Percentiles rank a stretch among this genome's conserved stretches.
phyloP scores from a whole-genome alignment of 2,329 filamentous ascomycete genomes.

The Paracamarosporium sp. region DNA sequence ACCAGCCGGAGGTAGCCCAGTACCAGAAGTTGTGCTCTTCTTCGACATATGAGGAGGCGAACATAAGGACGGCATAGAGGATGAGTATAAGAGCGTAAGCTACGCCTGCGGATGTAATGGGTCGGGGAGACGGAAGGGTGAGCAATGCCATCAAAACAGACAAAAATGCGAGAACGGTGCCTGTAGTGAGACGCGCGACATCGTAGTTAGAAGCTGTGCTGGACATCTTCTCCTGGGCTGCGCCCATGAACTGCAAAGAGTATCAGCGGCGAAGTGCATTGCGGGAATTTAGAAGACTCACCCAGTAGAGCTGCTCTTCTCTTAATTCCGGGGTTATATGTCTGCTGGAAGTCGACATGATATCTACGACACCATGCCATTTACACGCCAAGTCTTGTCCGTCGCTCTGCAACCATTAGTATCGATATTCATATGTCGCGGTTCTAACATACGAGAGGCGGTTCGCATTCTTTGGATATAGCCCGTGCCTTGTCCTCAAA shows the following conservation, averaged over 20 bases:
- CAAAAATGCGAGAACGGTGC: constrained; percentile 52
- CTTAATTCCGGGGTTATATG: constrained; percentile 11
- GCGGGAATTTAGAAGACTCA: constrained; percentile 29
- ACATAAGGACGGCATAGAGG: constrained; percentile 87
- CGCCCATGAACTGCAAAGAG: constrained; percentile 64
- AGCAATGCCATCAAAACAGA: constrained; percentile 50
- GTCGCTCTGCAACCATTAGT: constrained; percentile 18
- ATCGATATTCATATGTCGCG: background rate
- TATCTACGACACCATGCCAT: constrained; percentile 60
- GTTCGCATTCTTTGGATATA: constrained; percentile 17
- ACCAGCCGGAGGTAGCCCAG: constrained; percentile 79
- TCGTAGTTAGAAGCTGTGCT: constrained; percentile 93
- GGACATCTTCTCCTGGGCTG: constrained; percentile 81
- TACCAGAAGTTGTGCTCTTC: constrained; percentile 99
- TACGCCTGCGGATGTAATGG: constrained; percentile 59
- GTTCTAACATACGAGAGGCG: constrained; percentile 9
- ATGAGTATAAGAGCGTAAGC: constrained; percentile 44
- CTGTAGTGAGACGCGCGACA: constrained; percentile 64
- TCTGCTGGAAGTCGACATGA: constrained; percentile 7
- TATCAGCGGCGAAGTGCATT: constrained; percentile 11
- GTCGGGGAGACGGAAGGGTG: constrained; percentile 44
- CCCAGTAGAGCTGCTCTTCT: constrained; percentile 51
- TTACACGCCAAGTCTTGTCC: constrained; percentile 66
- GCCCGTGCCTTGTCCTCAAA: constrained; percentile 47
- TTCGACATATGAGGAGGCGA: constrained; percentile 96